A percentile compares a stretch with the other conserved stretches of the same genome.
phyloP scores from a whole-genome alignment of 129 eudicot species.

The Flaveria bidentis region DNA sequence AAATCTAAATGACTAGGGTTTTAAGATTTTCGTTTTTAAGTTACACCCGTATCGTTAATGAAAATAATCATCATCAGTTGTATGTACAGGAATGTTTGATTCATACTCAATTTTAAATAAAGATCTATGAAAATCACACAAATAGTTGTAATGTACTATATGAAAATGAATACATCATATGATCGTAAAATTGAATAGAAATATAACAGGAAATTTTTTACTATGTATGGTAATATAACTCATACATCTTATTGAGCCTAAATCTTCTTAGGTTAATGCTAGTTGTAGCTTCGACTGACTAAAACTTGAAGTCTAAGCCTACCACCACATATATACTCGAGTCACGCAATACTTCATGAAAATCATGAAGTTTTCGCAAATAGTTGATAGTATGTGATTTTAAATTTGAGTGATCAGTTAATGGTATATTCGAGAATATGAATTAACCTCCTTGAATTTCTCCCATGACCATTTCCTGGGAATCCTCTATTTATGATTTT shows the following conservation, averaged over 20 bases:
- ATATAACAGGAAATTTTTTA: background rate
- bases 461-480: background rate
- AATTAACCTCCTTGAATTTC: background rate
- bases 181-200: no score
- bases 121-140: no score
- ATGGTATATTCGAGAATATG: background rate
- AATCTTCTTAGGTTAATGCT: background rate
- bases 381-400: background rate
- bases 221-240: background rate
- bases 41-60: no score
- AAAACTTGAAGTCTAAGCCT: background rate
- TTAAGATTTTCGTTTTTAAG: conserved; percentile 5
- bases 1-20: background rate
- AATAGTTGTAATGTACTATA: no score
- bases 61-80: no score
- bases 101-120: no score
- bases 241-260: background rate
- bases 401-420: no score
- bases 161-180: background rate
- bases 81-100: no score
- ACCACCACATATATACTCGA: background rate
- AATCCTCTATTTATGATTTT: no score
- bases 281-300: background rate
- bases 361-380: no score
- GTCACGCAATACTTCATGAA: background rate